Conservation (phyloP, 2,329 filamentous ascomycete genomes). For the Fusarium dimerum region DNA sequence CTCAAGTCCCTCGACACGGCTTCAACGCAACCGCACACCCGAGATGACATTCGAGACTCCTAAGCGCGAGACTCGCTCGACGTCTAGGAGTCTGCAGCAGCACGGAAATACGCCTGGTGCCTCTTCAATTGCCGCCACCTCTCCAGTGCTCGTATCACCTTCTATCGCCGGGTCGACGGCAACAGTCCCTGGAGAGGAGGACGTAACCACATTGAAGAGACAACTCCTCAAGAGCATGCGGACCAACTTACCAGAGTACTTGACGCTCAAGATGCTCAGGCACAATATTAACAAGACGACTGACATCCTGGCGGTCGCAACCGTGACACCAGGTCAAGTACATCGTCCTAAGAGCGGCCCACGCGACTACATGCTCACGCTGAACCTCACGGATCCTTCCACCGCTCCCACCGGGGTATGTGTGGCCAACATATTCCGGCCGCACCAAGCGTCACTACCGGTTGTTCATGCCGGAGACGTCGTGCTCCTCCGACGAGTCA, state of each 20-base stretch:
- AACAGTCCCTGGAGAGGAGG: constrained; percentile 27
- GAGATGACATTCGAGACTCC: constrained; percentile 23
- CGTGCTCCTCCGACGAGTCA: constrained; percentile 58
- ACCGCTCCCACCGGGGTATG: constrained; percentile 50
- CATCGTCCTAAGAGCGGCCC: constrained; percentile 58
- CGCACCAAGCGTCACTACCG: constrained; percentile 59
- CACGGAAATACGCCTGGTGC: constrained; percentile 23
- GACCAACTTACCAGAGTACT: constrained; percentile 53
- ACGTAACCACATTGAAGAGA: constrained; percentile 41
- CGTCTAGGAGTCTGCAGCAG: constrained; percentile 19
- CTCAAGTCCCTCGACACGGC: constrained; percentile 20
- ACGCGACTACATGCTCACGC: constrained; percentile 60
- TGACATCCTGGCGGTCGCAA: constrained; percentile 58
- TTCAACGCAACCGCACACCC: constrained; percentile 23
- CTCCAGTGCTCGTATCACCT: constrained; percentile 28
- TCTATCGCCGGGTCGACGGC: constrained; percentile 28
- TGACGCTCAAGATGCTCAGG: constrained; percentile 54
- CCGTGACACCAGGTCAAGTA: constrained; percentile 50
- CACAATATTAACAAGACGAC: constrained; percentile 49
- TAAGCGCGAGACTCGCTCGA: constrained; percentile 27
- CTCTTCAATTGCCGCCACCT: constrained; percentile 2
- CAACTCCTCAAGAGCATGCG: constrained; percentile 49
- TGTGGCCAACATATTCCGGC: constrained; percentile 60
- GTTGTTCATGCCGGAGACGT: constrained; percentile 57
- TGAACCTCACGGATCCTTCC: constrained; percentile 59